Evolutionary conservation across 148 eudicot species (phyloP).

Genomic region (Hydrangea macrophylla): DNA sequence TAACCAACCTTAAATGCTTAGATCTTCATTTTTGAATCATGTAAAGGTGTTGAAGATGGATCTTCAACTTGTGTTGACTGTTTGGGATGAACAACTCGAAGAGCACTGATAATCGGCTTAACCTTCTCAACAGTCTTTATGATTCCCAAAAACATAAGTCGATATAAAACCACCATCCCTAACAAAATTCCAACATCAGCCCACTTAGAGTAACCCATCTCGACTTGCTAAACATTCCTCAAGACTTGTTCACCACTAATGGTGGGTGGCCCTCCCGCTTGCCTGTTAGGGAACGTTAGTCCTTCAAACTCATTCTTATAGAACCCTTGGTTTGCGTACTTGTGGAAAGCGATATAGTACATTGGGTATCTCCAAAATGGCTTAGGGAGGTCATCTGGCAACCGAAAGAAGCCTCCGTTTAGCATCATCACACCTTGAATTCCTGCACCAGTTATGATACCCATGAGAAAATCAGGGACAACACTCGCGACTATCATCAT

Average conservation of each 20-base stretch:
- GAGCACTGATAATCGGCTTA: conserved; percentile 31
- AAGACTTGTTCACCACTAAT: conserved; percentile 48
- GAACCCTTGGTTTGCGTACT: conserved; percentile 43
- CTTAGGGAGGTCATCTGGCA: conserved; percentile 55
- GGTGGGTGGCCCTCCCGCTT: conserved; percentile 15
- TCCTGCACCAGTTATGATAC: conserved; percentile 54
- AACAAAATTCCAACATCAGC: conserved; percentile 48
- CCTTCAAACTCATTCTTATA: conserved; percentile 57
- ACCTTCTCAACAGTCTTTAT: conserved; percentile 37
- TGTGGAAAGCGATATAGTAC: conserved; percentile 53
- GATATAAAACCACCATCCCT: conserved; percentile 61
- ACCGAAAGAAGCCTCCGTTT: conserved; percentile 51
- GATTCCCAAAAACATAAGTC: conserved; percentile 52
- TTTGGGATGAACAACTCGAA: neutral
- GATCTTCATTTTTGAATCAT: neutral
- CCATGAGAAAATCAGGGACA: conserved; percentile 59
- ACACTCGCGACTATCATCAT: conserved; percentile 60
- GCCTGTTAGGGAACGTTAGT: conserved; percentile 32
- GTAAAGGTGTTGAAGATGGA: neutral
- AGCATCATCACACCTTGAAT: conserved; percentile 62
- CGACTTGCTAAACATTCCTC: conserved; percentile 50
- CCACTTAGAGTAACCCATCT: conserved; percentile 71
- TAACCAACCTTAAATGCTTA: too few species aligned
- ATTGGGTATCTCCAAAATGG: conserved; percentile 54
- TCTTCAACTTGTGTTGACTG: neutral